Conservation (phyloP, 2,329 filamentous ascomycete species). For the Rachicladosporium sp. region DNA sequence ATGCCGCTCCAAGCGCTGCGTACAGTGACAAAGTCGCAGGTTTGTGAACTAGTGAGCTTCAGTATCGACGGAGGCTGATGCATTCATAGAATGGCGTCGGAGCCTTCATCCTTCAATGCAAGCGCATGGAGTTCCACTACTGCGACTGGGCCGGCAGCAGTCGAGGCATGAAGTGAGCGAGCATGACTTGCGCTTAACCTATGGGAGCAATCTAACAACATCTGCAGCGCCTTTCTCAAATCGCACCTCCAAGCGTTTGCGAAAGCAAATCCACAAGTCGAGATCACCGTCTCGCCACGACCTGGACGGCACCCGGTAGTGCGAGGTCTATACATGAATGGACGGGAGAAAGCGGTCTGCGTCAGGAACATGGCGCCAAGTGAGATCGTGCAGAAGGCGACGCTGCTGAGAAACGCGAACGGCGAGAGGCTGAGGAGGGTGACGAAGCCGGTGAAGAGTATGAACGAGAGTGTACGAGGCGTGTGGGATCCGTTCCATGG, state of each 20-base stretch:
- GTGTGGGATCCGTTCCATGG: constrained; percentile 54
- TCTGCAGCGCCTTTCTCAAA: constrained; percentile 63
- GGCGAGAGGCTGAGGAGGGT: constrained; percentile 58
- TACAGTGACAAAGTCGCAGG: constrained; percentile 44
- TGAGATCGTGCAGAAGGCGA: constrained; percentile 69
- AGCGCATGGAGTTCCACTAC: constrained; percentile 89
- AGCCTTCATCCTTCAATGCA: constrained; percentile 95
- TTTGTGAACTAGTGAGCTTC: constrained; percentile 22
- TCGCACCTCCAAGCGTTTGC: constrained; percentile 67
- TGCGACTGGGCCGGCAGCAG: constrained; percentile 95
- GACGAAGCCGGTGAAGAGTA: constrained; percentile 47
- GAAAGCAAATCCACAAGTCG: constrained; percentile 68
- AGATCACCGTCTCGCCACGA: constrained; percentile 81
- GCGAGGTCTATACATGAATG: constrained; percentile 85
- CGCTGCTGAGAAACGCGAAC: constrained; percentile 59
- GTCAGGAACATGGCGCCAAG: constrained; percentile 73
- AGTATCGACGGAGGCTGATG: constrained; percentile 6
- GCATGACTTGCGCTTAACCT: not conserved
- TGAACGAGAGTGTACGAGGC: constrained; percentile 53
- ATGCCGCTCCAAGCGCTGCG: constrained; percentile 41
- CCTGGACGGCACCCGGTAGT: constrained; percentile 84
- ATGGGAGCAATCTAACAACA: constrained; percentile 1
- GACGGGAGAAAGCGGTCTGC: constrained; percentile 71
- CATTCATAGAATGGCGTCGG: constrained; percentile 74
- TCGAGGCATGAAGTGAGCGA: constrained; percentile 72